Conservation (phyloP, 2,329 filamentous ascomycete species). For the Coniochaeta ligniaria region DNA sequence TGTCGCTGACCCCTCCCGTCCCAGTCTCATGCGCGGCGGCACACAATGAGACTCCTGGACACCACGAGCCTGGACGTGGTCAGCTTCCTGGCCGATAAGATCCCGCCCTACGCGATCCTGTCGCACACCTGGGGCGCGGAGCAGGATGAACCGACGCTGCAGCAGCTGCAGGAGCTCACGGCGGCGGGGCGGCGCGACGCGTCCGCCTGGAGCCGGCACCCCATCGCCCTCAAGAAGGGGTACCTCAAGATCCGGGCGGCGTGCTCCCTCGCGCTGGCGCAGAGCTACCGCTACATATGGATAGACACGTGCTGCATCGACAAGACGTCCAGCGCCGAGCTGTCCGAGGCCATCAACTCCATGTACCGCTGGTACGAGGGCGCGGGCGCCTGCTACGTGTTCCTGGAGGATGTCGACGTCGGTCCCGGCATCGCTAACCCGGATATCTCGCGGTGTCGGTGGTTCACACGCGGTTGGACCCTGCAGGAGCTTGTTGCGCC, state of each 20-base stretch:
- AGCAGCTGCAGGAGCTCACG: neutral
- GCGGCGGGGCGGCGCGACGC: neutral
- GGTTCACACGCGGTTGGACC: slow-evolving; percentile 1
- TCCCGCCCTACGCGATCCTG: slow-evolving; percentile 9
- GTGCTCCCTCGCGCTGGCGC: neutral
- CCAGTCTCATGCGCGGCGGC: neutral
- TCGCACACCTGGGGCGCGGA: slow-evolving; percentile 11
- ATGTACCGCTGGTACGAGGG: slow-evolving; percentile 17
- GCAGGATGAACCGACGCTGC: neutral
- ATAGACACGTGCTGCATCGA: slow-evolving; percentile 20
- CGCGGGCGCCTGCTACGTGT: slow-evolving; percentile 15
- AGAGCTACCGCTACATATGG: slow-evolving; percentile 13
- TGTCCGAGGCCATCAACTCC: slow-evolving; percentile 14
- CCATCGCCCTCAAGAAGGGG: neutral
- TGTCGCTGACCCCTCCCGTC: no score
- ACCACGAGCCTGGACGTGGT: neutral
- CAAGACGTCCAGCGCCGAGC: slow-evolving; percentile 15
- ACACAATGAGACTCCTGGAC: neutral
- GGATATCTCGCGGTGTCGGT: neutral
- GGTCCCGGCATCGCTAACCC: neutral
- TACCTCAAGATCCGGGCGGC: slow-evolving; percentile 2
- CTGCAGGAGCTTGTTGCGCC: neutral
- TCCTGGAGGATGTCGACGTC: slow-evolving; percentile 10
- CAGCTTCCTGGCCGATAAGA: neutral
- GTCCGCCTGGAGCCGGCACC: neutral